phyloP scores from a whole-genome alignment of 352 stramenopile species.

The Plasmopara halstedii region DNA sequence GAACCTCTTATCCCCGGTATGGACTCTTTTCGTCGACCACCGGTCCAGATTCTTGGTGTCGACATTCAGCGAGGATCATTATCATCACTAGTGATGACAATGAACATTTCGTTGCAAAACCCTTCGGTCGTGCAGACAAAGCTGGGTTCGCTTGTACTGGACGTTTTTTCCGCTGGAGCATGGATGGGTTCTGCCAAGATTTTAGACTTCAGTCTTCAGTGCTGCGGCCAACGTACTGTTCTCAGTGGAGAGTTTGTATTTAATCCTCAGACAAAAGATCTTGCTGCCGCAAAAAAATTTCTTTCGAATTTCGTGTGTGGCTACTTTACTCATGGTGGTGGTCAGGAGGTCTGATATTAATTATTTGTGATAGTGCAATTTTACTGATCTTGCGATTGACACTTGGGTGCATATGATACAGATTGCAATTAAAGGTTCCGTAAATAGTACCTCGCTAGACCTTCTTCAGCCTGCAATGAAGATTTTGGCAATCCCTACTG shows the following conservation, averaged over 20 bases:
- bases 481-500: slow-evolving; percentile 44
- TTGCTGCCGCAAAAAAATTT: slow-evolving; percentile 36
- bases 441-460: slow-evolving; percentile 45
- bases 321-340: slow-evolving; percentile 61
- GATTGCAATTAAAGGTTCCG: slow-evolving; percentile 61
- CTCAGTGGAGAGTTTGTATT: slow-evolving; percentile 55
- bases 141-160: slow-evolving; percentile 41
- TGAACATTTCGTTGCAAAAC: slow-evolving; percentile 66
- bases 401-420: slow-evolving; percentile 9
- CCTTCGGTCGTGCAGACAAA: slow-evolving; percentile 60
- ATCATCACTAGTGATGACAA: slow-evolving; percentile 47
- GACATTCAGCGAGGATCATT: slow-evolving; percentile 51
- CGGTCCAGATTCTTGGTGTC: slow-evolving; percentile 50
- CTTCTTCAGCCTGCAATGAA: slow-evolving; percentile 56
- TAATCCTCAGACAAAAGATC: slow-evolving; percentile 26
- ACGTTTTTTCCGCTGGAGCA: slow-evolving; percentile 38
- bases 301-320: slow-evolving; percentile 81
- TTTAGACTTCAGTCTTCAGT: slow-evolving; percentile 55
- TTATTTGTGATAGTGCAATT: not conserved
- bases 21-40: slow-evolving; percentile 57
- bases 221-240: slow-evolving; percentile 47
- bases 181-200: slow-evolving; percentile 58
- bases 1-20: slow-evolving; percentile 50
- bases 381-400: not conserved
- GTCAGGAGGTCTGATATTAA: slow-evolving; percentile 41